Conservation (phyloP, 371 early-diverging fungal species). For the Apophysomyces variabilis region DNA sequence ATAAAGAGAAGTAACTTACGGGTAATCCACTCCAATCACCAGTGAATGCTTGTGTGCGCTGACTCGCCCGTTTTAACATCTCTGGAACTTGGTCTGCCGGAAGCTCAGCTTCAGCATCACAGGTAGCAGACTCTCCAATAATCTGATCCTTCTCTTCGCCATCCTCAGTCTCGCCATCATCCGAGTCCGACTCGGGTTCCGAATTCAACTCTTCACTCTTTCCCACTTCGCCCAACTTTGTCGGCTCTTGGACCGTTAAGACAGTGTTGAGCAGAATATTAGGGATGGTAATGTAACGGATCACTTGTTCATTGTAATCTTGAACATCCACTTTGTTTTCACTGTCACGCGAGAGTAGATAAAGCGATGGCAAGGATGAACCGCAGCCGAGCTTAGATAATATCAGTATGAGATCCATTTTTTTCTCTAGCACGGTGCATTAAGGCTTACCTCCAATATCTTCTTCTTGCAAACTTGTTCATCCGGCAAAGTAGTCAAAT, state of each 20-base stretch:
- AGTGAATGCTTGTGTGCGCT: conserved; percentile 62
- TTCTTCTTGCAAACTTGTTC: conserved; percentile 52
- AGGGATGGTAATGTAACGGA: conserved; percentile 87
- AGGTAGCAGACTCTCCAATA: conserved; percentile 44
- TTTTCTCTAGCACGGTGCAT: not conserved
- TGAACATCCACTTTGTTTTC: conserved; percentile 79
- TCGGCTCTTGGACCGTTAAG: conserved; percentile 35
- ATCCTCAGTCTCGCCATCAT: conserved; percentile 51
- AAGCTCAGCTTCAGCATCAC: conserved; percentile 58
- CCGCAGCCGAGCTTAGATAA: conserved; percentile 86
- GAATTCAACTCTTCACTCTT: conserved; percentile 27
- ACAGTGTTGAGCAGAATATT: conserved; percentile 85
- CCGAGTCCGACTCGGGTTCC: conserved; percentile 6
- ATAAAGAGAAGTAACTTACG: conserved; percentile 22
- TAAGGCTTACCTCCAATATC: conserved; percentile 63
- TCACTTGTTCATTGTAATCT: conserved; percentile 91
- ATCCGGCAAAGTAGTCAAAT: conserved; percentile 53
- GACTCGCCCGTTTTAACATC: conserved; percentile 42
- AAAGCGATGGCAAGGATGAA: conserved; percentile 85
- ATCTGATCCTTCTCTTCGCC: conserved; percentile 59
- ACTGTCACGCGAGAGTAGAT: conserved; percentile 58
- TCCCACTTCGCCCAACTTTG: conserved; percentile 24
- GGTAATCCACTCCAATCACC: conserved; percentile 76
- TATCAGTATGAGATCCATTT: too few relatives aligned
- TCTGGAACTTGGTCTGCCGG: conserved; percentile 40